Conservation (phyloP, 768 basidiomycete genomes). For the Rickenella mellea region DNA sequence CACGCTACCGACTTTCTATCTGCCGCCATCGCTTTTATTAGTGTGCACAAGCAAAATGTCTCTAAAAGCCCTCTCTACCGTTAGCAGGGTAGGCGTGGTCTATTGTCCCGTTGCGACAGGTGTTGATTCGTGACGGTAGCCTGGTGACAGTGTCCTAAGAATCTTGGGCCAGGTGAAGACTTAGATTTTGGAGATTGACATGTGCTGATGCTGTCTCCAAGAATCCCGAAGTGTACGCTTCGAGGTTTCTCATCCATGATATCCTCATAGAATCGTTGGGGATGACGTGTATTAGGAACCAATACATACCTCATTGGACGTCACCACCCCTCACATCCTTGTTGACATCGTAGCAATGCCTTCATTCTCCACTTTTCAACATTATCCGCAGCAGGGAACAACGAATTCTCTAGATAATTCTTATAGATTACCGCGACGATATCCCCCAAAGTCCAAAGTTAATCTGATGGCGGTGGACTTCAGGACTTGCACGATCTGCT, state of each 20-base stretch:
- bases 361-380: slow-evolving; percentile 64
- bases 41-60: slow-evolving; percentile 40
- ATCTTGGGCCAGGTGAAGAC: slow-evolving; percentile 64
- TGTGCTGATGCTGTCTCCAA: slow-evolving; percentile 17
- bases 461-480: slow-evolving; percentile 20
- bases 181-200: background rate
- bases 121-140: slow-evolving; percentile 26
- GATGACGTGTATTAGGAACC: slow-evolving; percentile 42
- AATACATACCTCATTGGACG: slow-evolving; percentile 82
- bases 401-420: slow-evolving; percentile 58
- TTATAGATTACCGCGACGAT: slow-evolving; percentile 63
- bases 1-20: too few relatives aligned
- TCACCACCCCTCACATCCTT: slow-evolving; percentile 62
- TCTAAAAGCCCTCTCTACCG: slow-evolving; percentile 39
- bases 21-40: too few relatives aligned
- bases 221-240: slow-evolving; percentile 86
- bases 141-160: slow-evolving; percentile 58
- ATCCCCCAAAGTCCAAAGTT: slow-evolving; percentile 52
- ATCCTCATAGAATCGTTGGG: background rate
- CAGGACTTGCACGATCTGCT: slow-evolving; percentile 56
- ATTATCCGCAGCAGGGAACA: slow-evolving; percentile 62
- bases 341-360: slow-evolving; percentile 80
- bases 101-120: slow-evolving; percentile 1
- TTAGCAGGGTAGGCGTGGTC: slow-evolving; percentile 37
- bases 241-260: slow-evolving; percentile 42